Evolutionary conservation across 306 rosid species (phyloP), one percentile per base, ranked within the genome.

Genomic region (Corylus americana): DNA sequence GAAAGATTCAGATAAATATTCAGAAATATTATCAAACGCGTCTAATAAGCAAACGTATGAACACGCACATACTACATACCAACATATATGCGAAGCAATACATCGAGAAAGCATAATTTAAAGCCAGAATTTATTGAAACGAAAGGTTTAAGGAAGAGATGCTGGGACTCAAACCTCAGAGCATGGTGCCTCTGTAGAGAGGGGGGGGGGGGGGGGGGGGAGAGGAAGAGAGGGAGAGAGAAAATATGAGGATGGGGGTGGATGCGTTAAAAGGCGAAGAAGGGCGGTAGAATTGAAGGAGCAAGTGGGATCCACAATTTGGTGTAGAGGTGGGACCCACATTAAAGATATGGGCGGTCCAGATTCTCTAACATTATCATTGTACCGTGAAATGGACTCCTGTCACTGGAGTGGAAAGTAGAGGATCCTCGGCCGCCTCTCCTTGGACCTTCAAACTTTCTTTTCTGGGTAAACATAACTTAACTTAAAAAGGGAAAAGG

Each of bases 121-220:
- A 6, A 17, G 22, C 27, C 17, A n/a, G 7, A 2, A 8, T 17
- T 18, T n/a, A 55, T 8, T 8, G 16, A 1, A 18, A 13, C 16
- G 57, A 53, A 14, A 42, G 45, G 45, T 7, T 42, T 42, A 5
- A 22, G 20, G 11, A 78, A 8, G 73, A 29, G 25, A 1, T 3
- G n/a, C 2, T 11, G 70, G 31, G 70, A 77, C 58, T 27, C 78
- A 47, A 73, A 77, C 79, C 70, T 64, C 70, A 35, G 8, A 64
- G 47, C 48, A 35, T 35, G 2, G 70, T 4, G 20, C 10, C 11
- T 9, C 4, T 7, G 45, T 37, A 39, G 35, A 17, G 2, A 20
- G 7, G 4, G 2, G 35, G 35, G 2, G 35, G 35, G 35, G 7
- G 4, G 2, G 35, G 35, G 2, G 35, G 35, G 35, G 35, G 31